These are phyloP conservation scores for Trichoderma sp. DNA, from an alignment of 2,329 filamentous ascomycete species.

Conservation along the genomic window DNA sequence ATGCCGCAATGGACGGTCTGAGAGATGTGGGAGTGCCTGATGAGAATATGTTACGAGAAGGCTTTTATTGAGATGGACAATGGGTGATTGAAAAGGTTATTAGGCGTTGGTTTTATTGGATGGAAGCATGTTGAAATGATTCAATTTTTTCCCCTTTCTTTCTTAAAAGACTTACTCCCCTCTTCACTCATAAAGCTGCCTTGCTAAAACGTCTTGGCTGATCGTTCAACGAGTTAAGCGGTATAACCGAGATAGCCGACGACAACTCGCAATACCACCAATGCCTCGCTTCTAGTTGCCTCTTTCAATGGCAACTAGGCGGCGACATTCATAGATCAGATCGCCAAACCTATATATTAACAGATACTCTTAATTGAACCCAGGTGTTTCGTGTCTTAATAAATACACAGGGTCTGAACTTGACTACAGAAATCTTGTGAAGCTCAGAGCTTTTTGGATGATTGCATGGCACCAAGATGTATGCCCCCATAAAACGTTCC, in stretches of 20 bases:
- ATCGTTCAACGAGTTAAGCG: background rate
- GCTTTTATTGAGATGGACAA: slow-evolving; percentile 1
- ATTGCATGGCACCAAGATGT: background rate
- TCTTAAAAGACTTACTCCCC: too few relatives aligned
- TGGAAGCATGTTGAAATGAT: background rate
- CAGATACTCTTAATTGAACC: background rate
- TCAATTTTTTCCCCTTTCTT: too few relatives aligned
- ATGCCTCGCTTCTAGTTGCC: background rate
- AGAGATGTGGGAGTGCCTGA: slow-evolving; percentile 3
- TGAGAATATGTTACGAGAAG: slow-evolving; percentile 7
- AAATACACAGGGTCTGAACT: background rate
- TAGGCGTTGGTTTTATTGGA: background rate
- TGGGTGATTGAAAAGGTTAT: background rate
- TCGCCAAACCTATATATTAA: background rate
- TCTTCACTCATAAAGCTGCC: background rate
- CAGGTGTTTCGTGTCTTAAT: rapidly evolving
- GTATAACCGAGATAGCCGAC: background rate
- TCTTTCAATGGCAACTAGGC: background rate
- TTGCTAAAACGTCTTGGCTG: background rate
- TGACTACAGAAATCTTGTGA: background rate
- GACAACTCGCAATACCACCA: background rate
- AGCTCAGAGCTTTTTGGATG: background rate
- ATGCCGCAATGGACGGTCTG: slow-evolving; percentile 10
- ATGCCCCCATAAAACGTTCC: background rate
- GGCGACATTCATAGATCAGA: background rate